phyloP scores from a whole-genome alignment of 352 stramenopile genomes.

The Thalassiosira hispida region DNA sequence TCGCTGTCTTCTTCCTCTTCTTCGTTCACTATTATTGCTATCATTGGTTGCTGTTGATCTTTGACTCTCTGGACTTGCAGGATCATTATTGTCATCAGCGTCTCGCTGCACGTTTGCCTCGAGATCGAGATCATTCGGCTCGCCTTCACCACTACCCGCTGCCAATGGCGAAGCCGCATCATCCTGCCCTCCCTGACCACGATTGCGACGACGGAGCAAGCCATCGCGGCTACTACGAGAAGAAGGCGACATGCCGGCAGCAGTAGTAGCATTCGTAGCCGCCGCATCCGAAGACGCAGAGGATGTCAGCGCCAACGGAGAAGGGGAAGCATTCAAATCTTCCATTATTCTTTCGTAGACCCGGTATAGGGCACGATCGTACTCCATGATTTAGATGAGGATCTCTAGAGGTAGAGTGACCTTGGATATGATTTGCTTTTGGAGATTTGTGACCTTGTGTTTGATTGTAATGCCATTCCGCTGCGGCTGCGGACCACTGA shows the following conservation, averaged over 20 bases:
- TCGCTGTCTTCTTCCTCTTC: neutral
- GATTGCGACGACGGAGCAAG: neutral
- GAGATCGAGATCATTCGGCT: too few species aligned
- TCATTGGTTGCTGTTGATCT: neutral
- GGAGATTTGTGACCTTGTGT: too few species aligned
- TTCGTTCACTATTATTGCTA: conserved; percentile 1
- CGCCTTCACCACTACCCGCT: neutral
- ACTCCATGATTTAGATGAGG: conserved; percentile 83
- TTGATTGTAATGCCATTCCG: too few species aligned
- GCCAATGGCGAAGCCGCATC: neutral
- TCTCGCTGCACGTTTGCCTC: too few species aligned
- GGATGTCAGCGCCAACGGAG: conserved; percentile 24
- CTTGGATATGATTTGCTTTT: too few species aligned
- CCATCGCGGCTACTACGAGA: neutral
- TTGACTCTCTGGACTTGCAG: too few species aligned
- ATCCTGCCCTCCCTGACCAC: neutral
- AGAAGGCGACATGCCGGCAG: neutral
- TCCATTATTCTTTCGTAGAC: conserved; percentile 83
- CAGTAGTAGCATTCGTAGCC: neutral
- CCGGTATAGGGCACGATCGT: conserved; percentile 79
- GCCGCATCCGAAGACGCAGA: neutral
- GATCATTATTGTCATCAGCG: too few species aligned
- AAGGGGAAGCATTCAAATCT: conserved; percentile 62
- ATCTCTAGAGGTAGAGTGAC: too few species aligned
- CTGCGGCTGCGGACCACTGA: too few species aligned